These are phyloP conservation scores for Xylaria sp. DNA, from an alignment of 2,329 filamentous ascomycete genomes.

Conservation along the genomic window DNA sequence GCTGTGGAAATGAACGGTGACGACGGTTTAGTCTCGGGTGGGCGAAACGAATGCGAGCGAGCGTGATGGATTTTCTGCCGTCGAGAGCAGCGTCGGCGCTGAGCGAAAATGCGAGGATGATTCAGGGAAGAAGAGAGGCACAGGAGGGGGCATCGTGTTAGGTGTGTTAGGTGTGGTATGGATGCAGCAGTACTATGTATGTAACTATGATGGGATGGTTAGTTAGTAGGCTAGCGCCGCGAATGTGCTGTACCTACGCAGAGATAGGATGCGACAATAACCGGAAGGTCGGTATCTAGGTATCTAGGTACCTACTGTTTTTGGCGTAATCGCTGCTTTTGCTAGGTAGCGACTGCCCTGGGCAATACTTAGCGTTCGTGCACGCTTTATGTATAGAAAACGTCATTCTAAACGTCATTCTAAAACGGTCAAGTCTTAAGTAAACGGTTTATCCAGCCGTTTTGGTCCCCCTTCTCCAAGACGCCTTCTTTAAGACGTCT, in stretches of 20 bases:
- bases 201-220: too few relatives aligned
- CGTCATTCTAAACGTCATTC: too few relatives aligned
- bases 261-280: neutral
- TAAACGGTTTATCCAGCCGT: too few relatives aligned
- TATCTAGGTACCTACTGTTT: too few relatives aligned
- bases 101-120: neutral
- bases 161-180: neutral
- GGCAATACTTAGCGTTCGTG: too few relatives aligned
- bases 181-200: neutral
- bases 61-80: constrained; percentile 1
- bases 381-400: too few relatives aligned
- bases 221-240: constrained; percentile 4
- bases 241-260: neutral
- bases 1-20: neutral
- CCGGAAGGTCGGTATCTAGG: neutral
- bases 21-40: neutral
- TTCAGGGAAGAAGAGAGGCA: constrained; percentile 1
- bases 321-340: too few relatives aligned
- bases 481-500: too few relatives aligned
- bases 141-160: constrained; percentile 1
- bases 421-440: too few relatives aligned
- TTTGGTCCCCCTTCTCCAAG: too few relatives aligned
- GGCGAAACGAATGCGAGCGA: neutral
- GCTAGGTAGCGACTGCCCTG: too few relatives aligned
- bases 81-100: neutral